Evolutionary conservation across 2,329 filamentous ascomycete genomes (phyloP), one percentile per base, ranked within the genome.

Genomic region (Plenodomus lindquistii): DNA sequence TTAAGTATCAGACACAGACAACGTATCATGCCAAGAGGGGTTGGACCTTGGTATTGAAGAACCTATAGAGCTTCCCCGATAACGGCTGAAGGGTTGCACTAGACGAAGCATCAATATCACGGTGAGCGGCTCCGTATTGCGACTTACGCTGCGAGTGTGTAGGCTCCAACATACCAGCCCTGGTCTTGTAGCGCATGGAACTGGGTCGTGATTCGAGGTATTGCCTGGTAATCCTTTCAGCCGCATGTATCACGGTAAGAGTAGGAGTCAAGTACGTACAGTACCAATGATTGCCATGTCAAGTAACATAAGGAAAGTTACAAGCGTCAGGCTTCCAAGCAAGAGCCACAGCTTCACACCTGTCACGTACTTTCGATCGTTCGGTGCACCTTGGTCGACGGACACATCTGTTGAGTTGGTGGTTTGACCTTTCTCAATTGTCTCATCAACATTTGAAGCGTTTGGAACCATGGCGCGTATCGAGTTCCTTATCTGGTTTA

Each of bases 211-310:
- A 66, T 66, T 5, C 40, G 45, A 2, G 62, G 62, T 19, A 65
- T 63, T 1, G 63, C 62, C 62, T 66, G 27, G 27, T 31, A 18
- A 1, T 9, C 2, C 2, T n/a, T 2, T 59, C 2, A 55, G 37
- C 15, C 16, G 16, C 8, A 40, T 2, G 31, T 22, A 8, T 2
- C 11, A 17, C 8, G 15, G 15, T n/a, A n/a, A 4, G 6, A 40
- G 15, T 15, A 15, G 3, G 10, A 2, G 27, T n/a, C n/a, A n/a
- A 44, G 9, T 27, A 37, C 59, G 38, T 46, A 61, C 63, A 8
- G 62, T 66, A n/a, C 61, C 57, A 18, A 68, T 45, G 24, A 68
- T 68, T 10, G 60, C 54, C 15, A 53, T 59, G 39, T 66, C 62
- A 2, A 68, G 44, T 16, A 66, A 34, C 4, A 64, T 45, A 8